Conservation (phyloP, 2,329 filamentous ascomycete species). For the Camillea tinctor region DNA sequence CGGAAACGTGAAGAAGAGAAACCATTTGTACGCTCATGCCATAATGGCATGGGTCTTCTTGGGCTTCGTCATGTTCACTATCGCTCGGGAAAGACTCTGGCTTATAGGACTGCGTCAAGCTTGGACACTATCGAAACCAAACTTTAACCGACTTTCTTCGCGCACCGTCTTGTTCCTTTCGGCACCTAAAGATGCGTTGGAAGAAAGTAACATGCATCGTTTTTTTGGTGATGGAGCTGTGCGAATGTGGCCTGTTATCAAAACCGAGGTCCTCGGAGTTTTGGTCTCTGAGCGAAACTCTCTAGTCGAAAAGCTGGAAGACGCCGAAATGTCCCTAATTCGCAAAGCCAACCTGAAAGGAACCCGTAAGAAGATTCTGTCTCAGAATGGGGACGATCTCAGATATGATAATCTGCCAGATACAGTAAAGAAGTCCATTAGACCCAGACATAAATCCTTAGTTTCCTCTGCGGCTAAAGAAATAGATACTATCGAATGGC, state of each 20-base stretch:
- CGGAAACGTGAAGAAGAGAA: constrained; percentile 54
- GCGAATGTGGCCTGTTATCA: constrained; percentile 79
- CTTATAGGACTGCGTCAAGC: constrained; percentile 94
- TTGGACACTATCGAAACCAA: constrained; percentile 81
- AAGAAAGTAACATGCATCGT: constrained; percentile 68
- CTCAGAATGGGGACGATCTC: constrained; percentile 3
- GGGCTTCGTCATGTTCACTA: constrained; percentile 82
- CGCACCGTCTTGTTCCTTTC: constrained; percentile 91
- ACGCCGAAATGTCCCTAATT: constrained; percentile 79
- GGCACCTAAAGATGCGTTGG: constrained; percentile 74
- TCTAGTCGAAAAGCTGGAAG: constrained; percentile 75
- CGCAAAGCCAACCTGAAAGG: constrained; percentile 66
- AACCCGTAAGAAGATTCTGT: constrained; percentile 33
- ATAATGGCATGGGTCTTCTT: constrained; percentile 81
- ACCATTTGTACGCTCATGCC: constrained; percentile 77
- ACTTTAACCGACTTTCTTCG: constrained; percentile 81
- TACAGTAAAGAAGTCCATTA: constrained; percentile 22
- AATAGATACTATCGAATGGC: constrained; percentile 88
- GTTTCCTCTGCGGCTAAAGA: constrained; percentile 66
- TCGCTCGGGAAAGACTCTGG: constrained; percentile 87
- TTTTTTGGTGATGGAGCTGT: constrained; percentile 79
- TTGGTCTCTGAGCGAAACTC: constrained; percentile 75
- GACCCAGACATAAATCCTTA: constrained; percentile 58
- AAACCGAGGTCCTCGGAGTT: constrained; percentile 72
- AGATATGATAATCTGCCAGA: constrained; percentile 24